Evolutionary conservation across 2,329 filamentous ascomycete genomes (phyloP).

Genomic region (Zymoseptoria pseudotritici): DNA sequence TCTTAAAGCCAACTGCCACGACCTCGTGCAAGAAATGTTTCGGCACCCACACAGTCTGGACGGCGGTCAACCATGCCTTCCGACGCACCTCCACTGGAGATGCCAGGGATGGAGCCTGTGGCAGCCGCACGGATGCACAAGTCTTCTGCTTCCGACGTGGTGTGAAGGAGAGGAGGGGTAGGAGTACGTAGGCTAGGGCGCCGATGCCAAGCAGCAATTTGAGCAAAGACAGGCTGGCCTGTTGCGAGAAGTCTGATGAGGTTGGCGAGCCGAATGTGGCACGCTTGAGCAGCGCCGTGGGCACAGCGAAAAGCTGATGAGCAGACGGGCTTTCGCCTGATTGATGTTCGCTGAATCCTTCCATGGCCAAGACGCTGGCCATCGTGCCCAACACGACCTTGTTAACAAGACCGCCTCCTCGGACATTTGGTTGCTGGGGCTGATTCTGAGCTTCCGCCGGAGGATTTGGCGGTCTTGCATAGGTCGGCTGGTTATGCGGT

Average conservation of each 20-base stretch:
- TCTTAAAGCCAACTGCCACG: constrained; percentile 71
- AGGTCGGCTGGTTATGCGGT: constrained; percentile 25
- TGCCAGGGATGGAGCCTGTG: constrained; percentile 60
- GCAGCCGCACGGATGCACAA: constrained; percentile 31
- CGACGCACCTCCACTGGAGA: constrained; percentile 79
- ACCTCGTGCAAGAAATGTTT: constrained; percentile 81
- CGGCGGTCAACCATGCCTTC: constrained; percentile 86
- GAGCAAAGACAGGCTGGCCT: constrained; percentile 37
- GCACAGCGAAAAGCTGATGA: constrained; percentile 37
- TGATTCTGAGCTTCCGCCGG: constrained; percentile 30
- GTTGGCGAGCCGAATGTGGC: constrained; percentile 13
- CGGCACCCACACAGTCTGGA: constrained; percentile 88
- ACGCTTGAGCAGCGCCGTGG: constrained; percentile 30
- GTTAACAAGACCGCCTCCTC: constrained; percentile 47
- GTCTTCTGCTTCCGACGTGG: constrained; percentile 46
- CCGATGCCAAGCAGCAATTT: constrained; percentile 46
- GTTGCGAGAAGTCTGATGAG: constrained; percentile 18
- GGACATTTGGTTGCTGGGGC: constrained; percentile 31
- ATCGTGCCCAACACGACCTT: constrained; percentile 92
- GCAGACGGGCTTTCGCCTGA: constrained; percentile 44
- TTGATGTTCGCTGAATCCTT: constrained; percentile 64
- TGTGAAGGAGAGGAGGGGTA: constrained; percentile 50
- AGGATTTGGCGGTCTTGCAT: constrained; percentile 25
- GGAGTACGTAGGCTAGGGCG: constrained; percentile 50
- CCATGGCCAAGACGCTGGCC: constrained; percentile 84